Base-by-base conservation (phyloP, 2,329 filamentous ascomycete species). In the Phialophora expanda region DNA sequence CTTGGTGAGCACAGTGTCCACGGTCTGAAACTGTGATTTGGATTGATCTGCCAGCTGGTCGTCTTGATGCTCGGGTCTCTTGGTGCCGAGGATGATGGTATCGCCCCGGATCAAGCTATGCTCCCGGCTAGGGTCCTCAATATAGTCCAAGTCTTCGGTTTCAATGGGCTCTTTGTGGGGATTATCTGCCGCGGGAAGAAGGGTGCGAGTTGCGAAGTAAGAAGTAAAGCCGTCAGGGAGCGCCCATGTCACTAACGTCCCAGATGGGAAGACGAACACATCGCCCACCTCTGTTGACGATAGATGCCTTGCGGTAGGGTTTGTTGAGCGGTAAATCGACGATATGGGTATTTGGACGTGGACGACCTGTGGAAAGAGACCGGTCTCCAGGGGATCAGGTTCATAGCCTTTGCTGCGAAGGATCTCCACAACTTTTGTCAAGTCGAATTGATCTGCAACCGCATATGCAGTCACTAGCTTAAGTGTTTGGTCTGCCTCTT, bases 221-320 rank as follows among this genome's bases (percentile, higher is more conserved):
- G 84, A 84, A 17, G 93, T 89, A 20, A 92, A 86, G 64, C 90
- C 87, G 67, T 92, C 86, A 0, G 92, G 89, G 1, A 97, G 83
- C 4, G 91, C 91, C 95, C 95, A 99, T 26, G 92, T 90, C 5
- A 98, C 95, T 7, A 98, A 86, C 12, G 93, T 96, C 11, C 95
- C 95, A 0, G 93, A 97, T 8, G 94, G 93, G 71, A 99, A 99
- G 64, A 99, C 89, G 75, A 98, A 98, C 58, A 98, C 87, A 78
- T 99, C 95, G 38, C 93, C 93, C 65, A 87, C 77, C 74, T 82
- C 82, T 62, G 80, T 82, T 2, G 78, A 73, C 1, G 76, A 72
- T 5, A 81, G 67, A 68, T 78, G 76, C 44, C 74, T 68, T 20
- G 78, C 74, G 5, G 76, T 74, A 4, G 79, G 76, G 66, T 79